These are phyloP conservation scores for Suhomyces canberraensis DNA, from an alignment of 805 yeast genomes.

Conservation along the genomic window DNA sequence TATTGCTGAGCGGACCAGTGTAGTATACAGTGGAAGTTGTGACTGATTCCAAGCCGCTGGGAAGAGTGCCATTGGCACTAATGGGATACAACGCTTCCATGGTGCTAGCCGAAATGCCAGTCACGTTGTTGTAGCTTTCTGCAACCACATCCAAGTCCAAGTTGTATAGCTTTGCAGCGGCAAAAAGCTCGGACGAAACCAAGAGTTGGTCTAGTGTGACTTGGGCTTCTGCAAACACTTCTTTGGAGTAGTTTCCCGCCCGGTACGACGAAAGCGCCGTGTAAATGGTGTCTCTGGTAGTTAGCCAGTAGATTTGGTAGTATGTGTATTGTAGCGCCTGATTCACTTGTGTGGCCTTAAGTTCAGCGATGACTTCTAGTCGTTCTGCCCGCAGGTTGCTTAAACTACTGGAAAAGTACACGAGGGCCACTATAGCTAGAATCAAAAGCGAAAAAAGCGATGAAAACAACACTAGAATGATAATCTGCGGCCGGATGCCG, in stretches of 20 bases:
- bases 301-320: constrained; percentile 66
- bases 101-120: constrained; percentile 24
- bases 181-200: constrained; percentile 59
- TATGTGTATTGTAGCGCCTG: constrained; percentile 63
- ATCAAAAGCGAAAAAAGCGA: constrained; percentile 68
- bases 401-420: constrained; percentile 65
- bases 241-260: constrained; percentile 66
- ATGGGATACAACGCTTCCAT: constrained; percentile 49
- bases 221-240: constrained; percentile 42
- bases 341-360: constrained; percentile 74
- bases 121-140: constrained; percentile 24
- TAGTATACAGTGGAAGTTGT: constrained; percentile 27
- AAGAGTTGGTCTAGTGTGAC: constrained; percentile 55
- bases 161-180: constrained; percentile 67
- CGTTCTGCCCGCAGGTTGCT: constrained; percentile 64
- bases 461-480: constrained; percentile 64
- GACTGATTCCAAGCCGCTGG: constrained; percentile 32
- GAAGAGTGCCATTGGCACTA: constrained; percentile 40
- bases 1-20: constrained; percentile 62
- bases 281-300: constrained; percentile 59
- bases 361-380: constrained; percentile 71
- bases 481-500: constrained; percentile 74
- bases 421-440: constrained; percentile 69
- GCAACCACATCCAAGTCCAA: constrained; percentile 49
- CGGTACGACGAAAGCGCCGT: constrained; percentile 56